Evolutionary conservation across 2,329 filamentous ascomycete genomes (phyloP), one percentile per base, ranked within the genome.

Genomic region (Talaromyces marneffei): DNA sequence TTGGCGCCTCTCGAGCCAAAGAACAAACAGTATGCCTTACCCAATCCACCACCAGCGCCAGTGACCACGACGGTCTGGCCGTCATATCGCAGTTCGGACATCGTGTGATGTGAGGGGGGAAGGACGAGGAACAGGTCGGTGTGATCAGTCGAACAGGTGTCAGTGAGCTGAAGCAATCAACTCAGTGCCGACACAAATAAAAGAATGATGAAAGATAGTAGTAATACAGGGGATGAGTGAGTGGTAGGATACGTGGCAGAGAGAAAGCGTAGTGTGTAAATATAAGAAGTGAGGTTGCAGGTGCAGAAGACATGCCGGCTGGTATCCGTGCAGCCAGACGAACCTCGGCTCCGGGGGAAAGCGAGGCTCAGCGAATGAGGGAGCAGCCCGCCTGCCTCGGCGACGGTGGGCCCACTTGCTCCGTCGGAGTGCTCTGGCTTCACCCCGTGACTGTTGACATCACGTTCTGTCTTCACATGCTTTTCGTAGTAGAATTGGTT

Each of bases 1-100:
- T 89, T 95, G 69, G 92, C 94, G 71, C 94, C 94, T 73, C 93
- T 87, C 61, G 90, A 92, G 62, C 85, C 94, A 74, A 96, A 97
- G 82, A 96, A 97, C 63, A 88, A 80, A 68, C 89, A 88, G 78
- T 95, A 95, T 74, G 87, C 87, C 78, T 87, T 90, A 66, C 90
- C 90, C 61, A 94, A 78, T 66, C 91, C 91, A 75, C 89, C 90
- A 66, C 91, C 91, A 65, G 90, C 90, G 70, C 91, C 91, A 53
- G 91, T 96, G 67, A 96, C 87, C 67, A 96, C 90, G 70, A 92
- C 90, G 68, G 91, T 91, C 82, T 94, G 91, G 78, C 87, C 88
- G 79, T 95, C 92, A 75, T 89, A 96, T 71, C 91, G 85, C 72
- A 96, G 80, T 76, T 89, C 84, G 79, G 81, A 87, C 88, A 89